Conservation (phyloP, 345 rosid genomes). For the Syzygium grande region DNA sequence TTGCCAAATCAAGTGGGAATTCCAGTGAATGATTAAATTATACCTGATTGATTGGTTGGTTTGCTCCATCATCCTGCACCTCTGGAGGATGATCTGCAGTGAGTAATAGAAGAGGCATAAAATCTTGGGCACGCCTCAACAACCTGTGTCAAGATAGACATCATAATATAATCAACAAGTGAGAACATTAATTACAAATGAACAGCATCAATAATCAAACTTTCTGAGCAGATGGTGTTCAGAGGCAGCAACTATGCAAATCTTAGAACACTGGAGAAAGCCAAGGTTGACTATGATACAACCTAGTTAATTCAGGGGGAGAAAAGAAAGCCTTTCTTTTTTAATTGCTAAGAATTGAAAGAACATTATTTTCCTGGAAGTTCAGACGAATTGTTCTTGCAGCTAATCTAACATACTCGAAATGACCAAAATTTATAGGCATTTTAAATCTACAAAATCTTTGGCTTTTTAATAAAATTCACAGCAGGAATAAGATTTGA, state of each 20-base stretch:
- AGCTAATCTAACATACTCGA: background rate
- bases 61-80: constrained; percentile 88
- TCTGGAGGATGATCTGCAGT: constrained; percentile 99
- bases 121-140: constrained; percentile 98
- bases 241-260: background rate
- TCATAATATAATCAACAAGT: background rate
- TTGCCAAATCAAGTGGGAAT: background rate
- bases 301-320: background rate
- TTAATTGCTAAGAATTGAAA: background rate
- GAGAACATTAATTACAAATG: background rate
- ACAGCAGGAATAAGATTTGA: constrained; percentile 98
- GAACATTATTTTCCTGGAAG: background rate
- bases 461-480: constrained; percentile 18
- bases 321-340: background rate
- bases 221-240: background rate
- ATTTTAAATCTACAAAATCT: background rate
- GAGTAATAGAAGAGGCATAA: constrained; percentile 71
- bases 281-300: background rate
- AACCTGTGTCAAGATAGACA: constrained; percentile 34
- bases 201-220: background rate
- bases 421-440: background rate
- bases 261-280: background rate
- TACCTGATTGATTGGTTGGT: constrained; percentile 93
- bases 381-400: background rate
- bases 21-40: background rate